Evolutionary conservation across 176 grass and related monocot genomes (phyloP).

Genomic region (Eragrostis nindensis): DNA sequence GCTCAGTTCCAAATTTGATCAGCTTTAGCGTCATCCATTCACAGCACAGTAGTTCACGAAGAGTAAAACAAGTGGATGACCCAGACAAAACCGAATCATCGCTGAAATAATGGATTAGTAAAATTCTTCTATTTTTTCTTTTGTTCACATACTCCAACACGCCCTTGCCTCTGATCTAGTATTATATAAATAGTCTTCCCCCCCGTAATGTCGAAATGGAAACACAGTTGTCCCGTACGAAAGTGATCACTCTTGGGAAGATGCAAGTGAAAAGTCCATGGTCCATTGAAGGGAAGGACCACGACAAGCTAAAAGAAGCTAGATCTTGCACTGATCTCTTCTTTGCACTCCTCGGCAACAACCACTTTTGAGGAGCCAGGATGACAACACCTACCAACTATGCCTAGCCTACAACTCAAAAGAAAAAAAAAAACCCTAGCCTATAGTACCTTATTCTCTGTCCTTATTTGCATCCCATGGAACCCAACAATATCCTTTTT

Average conservation of each 20-base stretch:
- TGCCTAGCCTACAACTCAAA: too few relatives aligned
- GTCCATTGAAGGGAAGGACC: conserved; percentile 16
- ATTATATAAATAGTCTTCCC: neutral
- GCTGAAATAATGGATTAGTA: neutral
- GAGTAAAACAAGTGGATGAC: neutral
- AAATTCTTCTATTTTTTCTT: neutral
- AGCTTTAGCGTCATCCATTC: neutral
- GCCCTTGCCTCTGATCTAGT: neutral
- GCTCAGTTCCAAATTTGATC: conserved; percentile 9
- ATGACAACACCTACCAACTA: conserved; percentile 23
- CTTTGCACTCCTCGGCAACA: neutral
- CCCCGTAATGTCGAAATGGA: neutral
- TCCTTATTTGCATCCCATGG: neutral
- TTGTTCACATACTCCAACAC: neutral
- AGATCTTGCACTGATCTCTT: too few relatives aligned
- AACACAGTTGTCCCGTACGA: neutral
- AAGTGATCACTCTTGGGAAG: too few relatives aligned
- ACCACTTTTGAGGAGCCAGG: conserved; percentile 20
- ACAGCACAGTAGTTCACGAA: neutral
- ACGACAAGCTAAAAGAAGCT: conserved; percentile 30
- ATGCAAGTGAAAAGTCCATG: neutral
- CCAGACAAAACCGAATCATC: neutral
- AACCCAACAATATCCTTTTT: neutral
- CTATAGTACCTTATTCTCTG: neutral
- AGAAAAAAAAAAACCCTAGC: too few relatives aligned